Evolutionary conservation across 768 basidiomycete genomes (phyloP).

Genomic region (Jaapia argillacea): DNA sequence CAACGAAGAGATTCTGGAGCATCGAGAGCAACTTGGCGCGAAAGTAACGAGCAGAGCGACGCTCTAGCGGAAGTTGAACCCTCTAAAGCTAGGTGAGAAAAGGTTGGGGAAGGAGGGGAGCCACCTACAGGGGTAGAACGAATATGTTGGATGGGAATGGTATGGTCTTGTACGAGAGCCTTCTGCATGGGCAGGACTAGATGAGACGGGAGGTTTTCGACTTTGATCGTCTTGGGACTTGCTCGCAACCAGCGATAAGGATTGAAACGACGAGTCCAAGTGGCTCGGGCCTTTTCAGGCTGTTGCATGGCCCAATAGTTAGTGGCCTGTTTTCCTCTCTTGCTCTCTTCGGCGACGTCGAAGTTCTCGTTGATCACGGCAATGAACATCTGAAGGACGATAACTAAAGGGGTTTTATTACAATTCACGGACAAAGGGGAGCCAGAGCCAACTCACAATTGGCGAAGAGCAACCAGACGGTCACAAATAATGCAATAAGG

Average conservation of each 20-base stretch:
- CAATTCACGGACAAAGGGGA: background rate
- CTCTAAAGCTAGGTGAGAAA: too few relatives aligned
- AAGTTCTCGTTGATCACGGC: constrained; percentile 98
- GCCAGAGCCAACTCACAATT: constrained; percentile 58
- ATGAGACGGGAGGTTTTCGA: constrained; percentile 61
- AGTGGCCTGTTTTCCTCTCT: constrained; percentile 71
- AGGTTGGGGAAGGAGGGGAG: too few relatives aligned
- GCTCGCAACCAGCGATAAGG: constrained; percentile 81
- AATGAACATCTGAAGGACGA: constrained; percentile 91
- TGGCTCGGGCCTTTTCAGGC: constrained; percentile 29
- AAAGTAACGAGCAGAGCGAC: constrained; percentile 39
- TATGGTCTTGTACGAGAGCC: constrained; percentile 53
- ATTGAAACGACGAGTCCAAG: constrained; percentile 72
- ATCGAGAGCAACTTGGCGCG: constrained; percentile 43
- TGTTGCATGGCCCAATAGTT: constrained; percentile 55
- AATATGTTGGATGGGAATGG: constrained; percentile 7
- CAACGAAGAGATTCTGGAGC: constrained; percentile 59
- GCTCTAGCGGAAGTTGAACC: too few relatives aligned
- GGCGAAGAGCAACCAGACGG: constrained; percentile 83
- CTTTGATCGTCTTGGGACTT: constrained; percentile 61
- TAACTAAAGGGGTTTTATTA: constrained; percentile 40
- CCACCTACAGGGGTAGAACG: too few relatives aligned
- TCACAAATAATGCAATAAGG: constrained; percentile 62
- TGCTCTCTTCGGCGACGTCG: constrained; percentile 82
- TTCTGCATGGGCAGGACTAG: constrained; percentile 76